Evolutionary conservation across 208 protist species (phyloP), one percentile per base, ranked within the genome.

Genomic region (Leishmania arabica): DNA sequence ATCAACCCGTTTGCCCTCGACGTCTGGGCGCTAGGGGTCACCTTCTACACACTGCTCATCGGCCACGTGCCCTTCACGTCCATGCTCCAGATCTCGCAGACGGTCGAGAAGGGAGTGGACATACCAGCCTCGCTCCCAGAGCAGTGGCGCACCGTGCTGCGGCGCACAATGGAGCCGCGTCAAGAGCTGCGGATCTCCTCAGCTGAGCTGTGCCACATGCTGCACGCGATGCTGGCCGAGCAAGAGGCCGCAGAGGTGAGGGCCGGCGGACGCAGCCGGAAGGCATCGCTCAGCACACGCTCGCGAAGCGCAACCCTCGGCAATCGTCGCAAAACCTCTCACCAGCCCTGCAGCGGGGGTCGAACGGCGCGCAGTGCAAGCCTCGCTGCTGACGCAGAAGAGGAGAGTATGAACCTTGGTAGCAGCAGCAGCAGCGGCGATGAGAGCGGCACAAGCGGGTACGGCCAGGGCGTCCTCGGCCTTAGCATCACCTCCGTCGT

Each of bases 41-140:
- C 93, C 47, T 85, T 98, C 49, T 98, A 94, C 86, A 89, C 92
- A 31, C 88, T 98, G 77, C 89, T 99, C 21, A 93, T 94, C 58
- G 96, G 96, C 1, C 66, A 53, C 13, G 91, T 99, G 31, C 99
- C 99, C 58, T 99, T 99, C 86, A 66, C 81, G 40, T 80, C 81
- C 27, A 84, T 84, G 68, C 42, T 53, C 68, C 75, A 84, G 75
- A 84, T 84, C 58, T 62, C 76, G n/a, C 60, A 80, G 21, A 84
- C 81, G 24, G 27, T 81, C 1, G 37, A n/a, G 34, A 49, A 42
- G 2, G 81, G 81, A 8, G 81, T 84, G 1, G 0, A 66, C 13
- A 62, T 84, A 45, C 81, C 81, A 6, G 11, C 27, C 1, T 53
- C 37, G 24, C 64, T 84, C 34, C 81, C 81, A 13, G 81, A 21